These are phyloP conservation scores for Candida sp. DNA, from an alignment of 1,139 yeast genomes.

Conservation along the genomic window DNA sequence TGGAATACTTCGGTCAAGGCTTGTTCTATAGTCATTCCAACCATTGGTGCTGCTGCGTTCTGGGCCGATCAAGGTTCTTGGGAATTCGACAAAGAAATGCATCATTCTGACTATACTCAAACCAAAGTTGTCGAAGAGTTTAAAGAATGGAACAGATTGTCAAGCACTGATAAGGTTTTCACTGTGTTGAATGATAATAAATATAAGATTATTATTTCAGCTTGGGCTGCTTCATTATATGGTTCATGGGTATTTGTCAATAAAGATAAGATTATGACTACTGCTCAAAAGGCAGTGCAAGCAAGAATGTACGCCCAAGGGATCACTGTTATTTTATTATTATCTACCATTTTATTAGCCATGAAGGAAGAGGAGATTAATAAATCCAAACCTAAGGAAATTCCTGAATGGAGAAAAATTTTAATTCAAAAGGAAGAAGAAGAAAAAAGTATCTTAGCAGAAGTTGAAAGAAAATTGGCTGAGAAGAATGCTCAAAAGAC, in stretches of 20 bases:
- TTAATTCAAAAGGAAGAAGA: constrained; percentile 23
- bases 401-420: constrained; percentile 39
- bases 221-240: constrained; percentile 86
- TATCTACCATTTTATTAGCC: constrained; percentile 62
- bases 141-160: constrained; percentile 47
- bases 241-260: constrained; percentile 81
- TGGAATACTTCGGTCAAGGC: constrained; percentile 41
- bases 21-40: constrained; percentile 39
- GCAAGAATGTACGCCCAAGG: constrained; percentile 96
- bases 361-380: constrained; percentile 57
- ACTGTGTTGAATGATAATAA: constrained; percentile 54
- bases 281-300: constrained; percentile 83
- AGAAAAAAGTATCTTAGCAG: constrained; percentile 9
- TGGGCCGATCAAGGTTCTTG: constrained; percentile 50
- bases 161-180: constrained; percentile 42
- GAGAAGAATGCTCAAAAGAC: constrained; percentile 1
- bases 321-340: constrained; percentile 59
- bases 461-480: constrained; percentile 4
- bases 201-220: constrained; percentile 70
- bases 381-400: constrained; percentile 30
- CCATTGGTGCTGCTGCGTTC: constrained; percentile 36
- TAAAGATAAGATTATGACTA: constrained; percentile 73
- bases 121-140: constrained; percentile 42
- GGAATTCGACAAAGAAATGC: constrained; percentile 41
- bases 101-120: constrained; percentile 29